Percentiles rank a stretch among this genome's conserved stretches.
Conservation (phyloP, 2,329 filamentous ascomycete genomes). For the Ustilaginoidea virens region DNA sequence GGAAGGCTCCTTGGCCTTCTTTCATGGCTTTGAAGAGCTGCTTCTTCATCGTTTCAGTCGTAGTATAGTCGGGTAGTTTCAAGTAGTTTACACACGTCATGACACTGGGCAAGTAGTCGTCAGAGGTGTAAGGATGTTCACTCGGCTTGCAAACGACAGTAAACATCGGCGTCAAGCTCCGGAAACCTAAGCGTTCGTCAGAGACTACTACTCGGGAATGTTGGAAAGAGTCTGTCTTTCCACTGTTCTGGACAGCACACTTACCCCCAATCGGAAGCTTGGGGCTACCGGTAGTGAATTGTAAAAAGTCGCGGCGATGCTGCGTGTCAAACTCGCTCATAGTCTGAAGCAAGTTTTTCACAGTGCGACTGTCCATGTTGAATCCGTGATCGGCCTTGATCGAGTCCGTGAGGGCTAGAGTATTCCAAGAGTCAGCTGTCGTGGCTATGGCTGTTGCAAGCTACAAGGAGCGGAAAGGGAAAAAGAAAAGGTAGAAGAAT, state of each 20-base stretch:
- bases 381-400: slow-evolving; percentile 98
- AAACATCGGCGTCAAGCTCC: slow-evolving; percentile 92
- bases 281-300: slow-evolving; percentile 95
- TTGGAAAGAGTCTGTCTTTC: slow-evolving; percentile 9
- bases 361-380: slow-evolving; percentile 95
- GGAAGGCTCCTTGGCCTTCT: slow-evolving; percentile 95
- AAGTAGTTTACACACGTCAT: slow-evolving; percentile 99
- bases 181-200: slow-evolving; percentile 57
- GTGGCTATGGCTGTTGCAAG: too few species aligned
- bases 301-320: slow-evolving; percentile 82
- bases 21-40: slow-evolving; percentile 75
- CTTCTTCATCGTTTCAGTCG: slow-evolving; percentile 57
- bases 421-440: slow-evolving; percentile 1
- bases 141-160: slow-evolving; percentile 99
- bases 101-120: slow-evolving; percentile 97
- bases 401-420: slow-evolving; percentile 77
- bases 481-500: slow-evolving; percentile 8
- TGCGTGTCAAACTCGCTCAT: slow-evolving; percentile 74
- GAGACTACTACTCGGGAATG: slow-evolving; percentile 5
- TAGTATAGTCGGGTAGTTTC: slow-evolving; percentile 89
- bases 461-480: not conserved
- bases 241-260: too few species aligned
- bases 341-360: slow-evolving; percentile 79
- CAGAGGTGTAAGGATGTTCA: slow-evolving; percentile 80
- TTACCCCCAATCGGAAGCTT: slow-evolving; percentile 95